These are phyloP conservation scores for Lunasporangiospora selenospora DNA, from an alignment of 192 early-diverging fungal species.

Conservation along the genomic window DNA sequence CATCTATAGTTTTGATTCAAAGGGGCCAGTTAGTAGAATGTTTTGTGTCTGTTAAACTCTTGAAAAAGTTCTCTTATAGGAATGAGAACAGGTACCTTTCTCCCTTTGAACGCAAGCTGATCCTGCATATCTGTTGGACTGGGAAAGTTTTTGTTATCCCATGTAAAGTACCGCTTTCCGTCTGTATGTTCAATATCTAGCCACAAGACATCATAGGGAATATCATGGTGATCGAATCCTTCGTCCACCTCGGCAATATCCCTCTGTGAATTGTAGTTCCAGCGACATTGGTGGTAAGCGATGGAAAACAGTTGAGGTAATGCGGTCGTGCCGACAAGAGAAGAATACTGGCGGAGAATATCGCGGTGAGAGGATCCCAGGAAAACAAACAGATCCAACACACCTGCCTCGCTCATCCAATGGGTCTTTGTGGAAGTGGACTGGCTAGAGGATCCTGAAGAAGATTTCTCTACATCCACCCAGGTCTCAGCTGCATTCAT, in stretches of 20 bases:
- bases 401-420: slow-evolving; percentile 90
- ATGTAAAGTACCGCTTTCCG: slow-evolving; percentile 94
- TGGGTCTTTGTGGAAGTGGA: slow-evolving; percentile 70
- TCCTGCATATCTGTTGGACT: slow-evolving; percentile 81
- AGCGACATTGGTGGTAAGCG: slow-evolving; percentile 93
- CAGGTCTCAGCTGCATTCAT: slow-evolving; percentile 95
- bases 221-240: slow-evolving; percentile 83
- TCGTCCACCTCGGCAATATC: slow-evolving; percentile 86
- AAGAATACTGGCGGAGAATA: slow-evolving; percentile 69
- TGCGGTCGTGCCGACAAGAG: slow-evolving; percentile 75
- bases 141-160: slow-evolving; percentile 89
- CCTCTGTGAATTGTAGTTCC: slow-evolving; percentile 91
- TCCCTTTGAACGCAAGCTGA: slow-evolving; percentile 67
- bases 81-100: slow-evolving; percentile 61
- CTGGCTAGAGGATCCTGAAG: slow-evolving; percentile 31
- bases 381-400: slow-evolving; percentile 85
- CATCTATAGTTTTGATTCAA: slow-evolving; percentile 61
- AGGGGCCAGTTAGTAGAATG: slow-evolving; percentile 1
- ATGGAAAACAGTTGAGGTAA: slow-evolving; percentile 87
- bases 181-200: slow-evolving; percentile 98
- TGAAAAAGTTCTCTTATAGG: neutral
- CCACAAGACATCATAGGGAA: slow-evolving; percentile 97
- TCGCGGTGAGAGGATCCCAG: slow-evolving; percentile 65
- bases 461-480: slow-evolving; percentile 84
- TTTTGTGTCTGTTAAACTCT: too few species aligned